Conservation (phyloP, 2,329 filamentous ascomycete species). For the Herpotrichia juniperi region DNA sequence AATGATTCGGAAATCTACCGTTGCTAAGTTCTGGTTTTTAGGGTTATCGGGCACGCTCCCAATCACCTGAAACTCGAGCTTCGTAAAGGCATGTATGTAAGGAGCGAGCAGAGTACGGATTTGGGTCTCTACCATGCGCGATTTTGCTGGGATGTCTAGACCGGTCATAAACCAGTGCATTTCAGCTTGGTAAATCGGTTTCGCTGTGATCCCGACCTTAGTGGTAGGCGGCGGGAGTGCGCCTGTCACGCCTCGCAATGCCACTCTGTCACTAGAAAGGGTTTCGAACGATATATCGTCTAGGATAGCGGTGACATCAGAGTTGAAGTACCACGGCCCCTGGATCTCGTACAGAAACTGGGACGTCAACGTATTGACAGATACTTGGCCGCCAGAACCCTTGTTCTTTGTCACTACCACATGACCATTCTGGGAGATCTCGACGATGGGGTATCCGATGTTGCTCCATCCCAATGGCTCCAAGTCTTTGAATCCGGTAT, state of each 20-base stretch:
- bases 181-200: constrained; percentile 54
- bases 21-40: constrained; percentile 54
- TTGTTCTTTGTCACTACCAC: constrained; percentile 38
- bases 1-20: constrained; percentile 56
- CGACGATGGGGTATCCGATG: constrained; percentile 40
- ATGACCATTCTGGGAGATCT: constrained; percentile 31
- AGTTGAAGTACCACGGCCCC: constrained; percentile 61
- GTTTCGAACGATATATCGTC: constrained; percentile 60
- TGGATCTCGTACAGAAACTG: constrained; percentile 56
- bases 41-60: constrained; percentile 49
- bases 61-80: constrained; percentile 45
- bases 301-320: constrained; percentile 61
- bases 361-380: constrained; percentile 58
- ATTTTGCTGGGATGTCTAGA: constrained; percentile 52
- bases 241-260: constrained; percentile 52
- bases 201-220: constrained; percentile 53
- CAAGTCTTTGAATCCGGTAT: constrained; percentile 50
- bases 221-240: constrained; percentile 40
- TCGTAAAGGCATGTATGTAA: constrained; percentile 42
- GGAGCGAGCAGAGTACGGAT: constrained; percentile 44
- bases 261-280: constrained; percentile 55
- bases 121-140: constrained; percentile 49
- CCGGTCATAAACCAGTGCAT: constrained; percentile 53
- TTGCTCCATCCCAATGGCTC: constrained; percentile 37
- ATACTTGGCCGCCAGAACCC: constrained; percentile 44